Percentiles rank a stretch among this genome's conserved stretches.
Evolutionary conservation across 179 eudicot species (phyloP).

Genomic region (Spinacia oleracea): DNA sequence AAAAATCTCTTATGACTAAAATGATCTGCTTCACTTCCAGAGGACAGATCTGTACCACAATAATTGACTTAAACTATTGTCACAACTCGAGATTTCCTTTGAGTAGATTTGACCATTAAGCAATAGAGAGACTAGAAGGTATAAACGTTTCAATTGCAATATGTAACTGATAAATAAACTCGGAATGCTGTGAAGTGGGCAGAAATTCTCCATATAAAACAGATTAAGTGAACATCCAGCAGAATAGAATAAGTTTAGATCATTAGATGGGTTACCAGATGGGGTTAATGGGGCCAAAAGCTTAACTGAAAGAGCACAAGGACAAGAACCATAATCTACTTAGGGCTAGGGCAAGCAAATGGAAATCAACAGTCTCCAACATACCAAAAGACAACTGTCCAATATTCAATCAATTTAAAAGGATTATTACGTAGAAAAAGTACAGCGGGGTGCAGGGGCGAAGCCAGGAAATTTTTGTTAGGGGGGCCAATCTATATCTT

Average conservation of each 20-base stretch:
- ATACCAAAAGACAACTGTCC: neutral
- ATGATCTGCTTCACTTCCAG: neutral
- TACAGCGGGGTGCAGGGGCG: too few relatives aligned
- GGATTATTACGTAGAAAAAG: too few relatives aligned
- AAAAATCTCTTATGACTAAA: neutral
- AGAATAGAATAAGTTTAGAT: neutral
- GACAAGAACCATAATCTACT: neutral
- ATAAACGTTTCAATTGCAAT: neutral
- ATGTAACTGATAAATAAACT: neutral
- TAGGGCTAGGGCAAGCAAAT: neutral
- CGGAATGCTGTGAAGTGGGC: neutral
- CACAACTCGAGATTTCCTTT: neutral
- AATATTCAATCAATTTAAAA: too few relatives aligned
- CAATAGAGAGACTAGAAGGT: neutral
- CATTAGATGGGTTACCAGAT: too few relatives aligned
- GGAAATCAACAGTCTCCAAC: neutral
- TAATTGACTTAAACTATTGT: too few relatives aligned
- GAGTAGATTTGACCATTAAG: neutral
- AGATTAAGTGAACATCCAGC: neutral
- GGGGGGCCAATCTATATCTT: too few relatives aligned
- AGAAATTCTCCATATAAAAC: neutral
- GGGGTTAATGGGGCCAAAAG: neutral
- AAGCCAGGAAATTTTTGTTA: too few relatives aligned
- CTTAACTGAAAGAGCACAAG: neutral
- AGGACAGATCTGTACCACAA: neutral